Evolutionary conservation across 345 rosid genomes (phyloP).

Genomic region (Sisymbrium altissimum): DNA sequence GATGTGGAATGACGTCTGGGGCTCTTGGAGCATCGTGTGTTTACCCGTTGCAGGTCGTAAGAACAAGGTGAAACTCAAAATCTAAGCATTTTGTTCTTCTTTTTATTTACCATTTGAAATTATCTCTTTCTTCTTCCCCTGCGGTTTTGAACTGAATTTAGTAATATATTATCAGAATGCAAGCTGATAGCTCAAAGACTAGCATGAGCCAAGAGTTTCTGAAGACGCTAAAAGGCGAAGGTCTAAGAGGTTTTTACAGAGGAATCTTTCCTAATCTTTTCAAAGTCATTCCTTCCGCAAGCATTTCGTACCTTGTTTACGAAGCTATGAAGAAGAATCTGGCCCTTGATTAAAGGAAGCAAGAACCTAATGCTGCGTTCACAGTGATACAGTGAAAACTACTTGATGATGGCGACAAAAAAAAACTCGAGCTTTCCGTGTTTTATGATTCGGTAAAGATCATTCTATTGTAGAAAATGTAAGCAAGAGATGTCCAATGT

Average conservation of each 20-base stretch:
- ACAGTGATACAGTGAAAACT: neutral
- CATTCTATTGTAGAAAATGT: neutral
- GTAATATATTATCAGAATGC: slow-evolving; percentile 58
- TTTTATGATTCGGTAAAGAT: neutral
- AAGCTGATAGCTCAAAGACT: slow-evolving; percentile 62
- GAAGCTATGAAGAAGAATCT: slow-evolving; percentile 90
- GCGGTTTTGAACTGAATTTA: neutral
- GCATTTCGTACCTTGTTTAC: slow-evolving; percentile 56
- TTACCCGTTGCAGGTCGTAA: slow-evolving; percentile 87
- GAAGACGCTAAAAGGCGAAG: slow-evolving; percentile 74
- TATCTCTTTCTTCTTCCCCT: neutral
- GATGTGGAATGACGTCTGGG: slow-evolving; percentile 91
- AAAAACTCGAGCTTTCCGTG: neutral
- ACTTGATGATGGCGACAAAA: slow-evolving; percentile 21
- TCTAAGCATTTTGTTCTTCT: neutral
- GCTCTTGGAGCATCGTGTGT: slow-evolving; percentile 92
- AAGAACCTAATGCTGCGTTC: neutral
- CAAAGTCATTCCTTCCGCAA: slow-evolving; percentile 58
- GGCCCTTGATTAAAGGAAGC: slow-evolving; percentile 41
- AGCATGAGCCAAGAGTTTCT: slow-evolving; percentile 83
- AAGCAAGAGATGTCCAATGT: neutral
- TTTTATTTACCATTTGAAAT: neutral
- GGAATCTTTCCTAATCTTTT: slow-evolving; percentile 92
- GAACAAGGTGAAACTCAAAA: slow-evolving; percentile 66
- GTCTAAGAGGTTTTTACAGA: slow-evolving; percentile 83